Base-by-base conservation (phyloP, 306 rosid species). In the Quercus variabilis region DNA sequence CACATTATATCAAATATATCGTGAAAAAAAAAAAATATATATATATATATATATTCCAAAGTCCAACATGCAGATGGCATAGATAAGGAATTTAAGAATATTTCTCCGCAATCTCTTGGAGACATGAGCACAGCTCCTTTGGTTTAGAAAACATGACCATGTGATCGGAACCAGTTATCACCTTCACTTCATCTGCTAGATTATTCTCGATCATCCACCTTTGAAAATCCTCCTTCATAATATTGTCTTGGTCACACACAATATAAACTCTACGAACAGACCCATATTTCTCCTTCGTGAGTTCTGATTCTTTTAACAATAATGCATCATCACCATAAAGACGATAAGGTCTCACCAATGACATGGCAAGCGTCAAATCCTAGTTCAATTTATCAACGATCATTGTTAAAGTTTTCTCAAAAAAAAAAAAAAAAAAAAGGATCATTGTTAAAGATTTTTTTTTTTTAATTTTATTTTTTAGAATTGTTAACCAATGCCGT, bases 61-160 rank as follows among this genome's bases (percentile, higher is more conserved):
- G 17, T 58, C 64, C 9, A 21, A 21, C 10, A 17, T 0, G 26
- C 26, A 21, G 6, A 17, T 17, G 10, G 0, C 20, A 46, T 1
- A 15, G 28, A 5, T 54, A 15, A 71, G 0, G 12, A 63, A n/a
- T 49, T 11, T 3, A 80, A 23, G 71, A 71, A 65, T 81, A 78
- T 12, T 58, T 83, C 4, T 79, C 15, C 0, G 78, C 87, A 3
- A 90, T 75, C 33, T 74, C 71, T 5, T 69, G 74, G 76, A 87
- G 90, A 68, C 18, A 14, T 1, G 74, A 79, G 79, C 56, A 79
- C 6, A 91, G 79, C 38, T 74, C 69, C 8, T 28, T 18, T 0
- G 92, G 88, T 56, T 76, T 78, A 3, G 89, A 85, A 54, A 89
- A 71, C 91, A 91, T 87, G 21, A 82, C 73, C 95, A 87, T 91